Evolutionary conservation across 1,284 basidiomycete species (phyloP).

Genomic region (Leccinum solheimii): DNA sequence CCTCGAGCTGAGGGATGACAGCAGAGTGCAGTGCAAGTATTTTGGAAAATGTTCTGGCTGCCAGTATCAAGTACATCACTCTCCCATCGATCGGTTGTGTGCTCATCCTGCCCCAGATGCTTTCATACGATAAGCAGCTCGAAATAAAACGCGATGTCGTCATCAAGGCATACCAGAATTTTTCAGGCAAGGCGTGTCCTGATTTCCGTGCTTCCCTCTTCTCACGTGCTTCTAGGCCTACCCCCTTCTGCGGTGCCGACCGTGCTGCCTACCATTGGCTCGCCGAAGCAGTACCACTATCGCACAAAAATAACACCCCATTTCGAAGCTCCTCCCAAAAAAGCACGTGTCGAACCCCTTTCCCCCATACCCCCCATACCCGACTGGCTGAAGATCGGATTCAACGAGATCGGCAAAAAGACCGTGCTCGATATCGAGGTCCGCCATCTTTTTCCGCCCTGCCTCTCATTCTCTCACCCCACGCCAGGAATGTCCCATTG

Average conservation of each 20-base stretch:
- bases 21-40: conserved; percentile 75
- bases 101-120: conserved; percentile 56
- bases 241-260: conserved; percentile 58
- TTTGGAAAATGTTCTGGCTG: conserved; percentile 83
- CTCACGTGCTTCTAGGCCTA: conserved; percentile 46
- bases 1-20: conserved; percentile 62
- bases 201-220: not conserved
- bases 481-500: conserved; percentile 87
- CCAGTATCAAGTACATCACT: conserved; percentile 64
- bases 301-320: conserved; percentile 98
- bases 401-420: conserved; percentile 79
- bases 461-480: not conserved
- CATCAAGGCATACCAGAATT: conserved; percentile 82
- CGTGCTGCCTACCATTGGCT: conserved; percentile 78
- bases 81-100: not conserved
- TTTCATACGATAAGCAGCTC: conserved; percentile 87
- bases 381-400: conserved; percentile 83
- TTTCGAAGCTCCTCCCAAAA: conserved; percentile 80
- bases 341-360: conserved; percentile 40
- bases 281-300: conserved; percentile 88
- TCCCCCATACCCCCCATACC: conserved; percentile 40
- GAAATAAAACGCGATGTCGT: conserved; percentile 86
- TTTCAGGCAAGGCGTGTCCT: conserved; percentile 54
- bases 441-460: conserved; percentile 21
- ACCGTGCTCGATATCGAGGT: conserved; percentile 94